Evolutionary conservation across 768 basidiomycete species (phyloP).

Genomic region (Tylopilus sp.): DNA sequence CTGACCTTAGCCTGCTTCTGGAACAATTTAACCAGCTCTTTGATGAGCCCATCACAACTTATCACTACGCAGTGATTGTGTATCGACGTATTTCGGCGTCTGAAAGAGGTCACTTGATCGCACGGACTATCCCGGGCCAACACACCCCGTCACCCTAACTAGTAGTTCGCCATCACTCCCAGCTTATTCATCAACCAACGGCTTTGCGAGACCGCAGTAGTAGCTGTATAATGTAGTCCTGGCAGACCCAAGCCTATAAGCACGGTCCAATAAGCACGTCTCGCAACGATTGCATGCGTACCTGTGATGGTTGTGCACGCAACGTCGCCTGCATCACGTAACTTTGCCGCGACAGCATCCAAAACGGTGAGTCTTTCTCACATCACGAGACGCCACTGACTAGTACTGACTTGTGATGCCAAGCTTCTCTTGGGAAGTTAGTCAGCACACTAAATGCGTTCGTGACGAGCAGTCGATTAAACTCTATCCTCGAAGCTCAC

Average conservation of each 20-base stretch:
- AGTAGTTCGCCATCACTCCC: background rate
- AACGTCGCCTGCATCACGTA: slow-evolving; percentile 10
- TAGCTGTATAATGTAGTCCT: background rate
- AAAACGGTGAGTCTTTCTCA: slow-evolving; percentile 2
- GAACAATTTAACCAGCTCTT: no score
- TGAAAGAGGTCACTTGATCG: no score
- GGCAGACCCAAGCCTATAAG: background rate
- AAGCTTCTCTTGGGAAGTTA: slow-evolving; percentile 6
- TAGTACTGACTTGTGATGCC: slow-evolving; percentile 12
- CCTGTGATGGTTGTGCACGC: slow-evolving; percentile 12
- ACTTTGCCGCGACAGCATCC: slow-evolving; percentile 9
- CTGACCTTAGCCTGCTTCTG: no score
- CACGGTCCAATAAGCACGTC: background rate
- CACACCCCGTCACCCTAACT: no score
- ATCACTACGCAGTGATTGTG: no score
- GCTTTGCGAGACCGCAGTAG: background rate
- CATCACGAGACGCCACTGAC: no score
- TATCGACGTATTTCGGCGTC: no score
- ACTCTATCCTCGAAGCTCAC: slow-evolving; percentile 11
- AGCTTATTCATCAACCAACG: slow-evolving; percentile 10
- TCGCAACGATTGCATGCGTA: background rate
- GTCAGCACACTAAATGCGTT: background rate
- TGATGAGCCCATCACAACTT: no score
- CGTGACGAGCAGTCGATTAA: background rate
- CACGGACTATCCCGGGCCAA: no score